Base-by-base conservation (phyloP, 495 filamentous ascomycete genomes). In the Mytilinidion resinicola region DNA sequence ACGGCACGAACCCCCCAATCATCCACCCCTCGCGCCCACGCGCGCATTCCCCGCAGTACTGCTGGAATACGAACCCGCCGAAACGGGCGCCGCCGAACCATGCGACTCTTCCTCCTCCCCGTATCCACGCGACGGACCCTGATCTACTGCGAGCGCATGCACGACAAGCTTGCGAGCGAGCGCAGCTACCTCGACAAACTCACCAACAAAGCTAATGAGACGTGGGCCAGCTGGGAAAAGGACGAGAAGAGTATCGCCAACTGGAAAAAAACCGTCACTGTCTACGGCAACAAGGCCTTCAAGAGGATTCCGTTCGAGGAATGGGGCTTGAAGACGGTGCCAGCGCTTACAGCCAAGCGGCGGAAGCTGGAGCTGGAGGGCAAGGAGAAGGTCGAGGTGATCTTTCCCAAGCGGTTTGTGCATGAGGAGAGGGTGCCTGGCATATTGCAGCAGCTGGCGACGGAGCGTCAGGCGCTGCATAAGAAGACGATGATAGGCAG, bases 251-350 rank as follows among this genome's bases (percentile, higher is more conserved):
- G 68, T 15, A 57, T 56, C 10, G 38, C 48, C n/a, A 85, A 87
- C 35, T 97, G 92, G 93, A 88, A 96, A 74, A 90, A 87, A 61
- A 81, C 79, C 57, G 76, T 96, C 33, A 91, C 91, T 19, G 77
- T 77, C 52, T 93, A 91, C 70, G 93, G 95, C 30, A 96, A 97
- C 75, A 77, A 82, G 30, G 80, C 88, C 9, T 80, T 97, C 51
- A 86, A 87, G 66, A 82, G 89, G 41, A 91, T 99, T 63, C 89
- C 92, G 1, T 96, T 86, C 70, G 89, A 96, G 74, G 93, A 99
- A 87, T 99, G 93, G 86, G 92, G 89, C 0, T 75, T 98, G 48
- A 97, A 97, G 73, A 92, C 89, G 53, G 87, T 98, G 38, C 93
- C 93, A 3, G 88, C 93, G 35, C 75, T 96, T 54, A 90, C 82